Base-by-base conservation (phyloP, 2,329 filamentous ascomycete species). In the Fusarium palustre region DNA sequence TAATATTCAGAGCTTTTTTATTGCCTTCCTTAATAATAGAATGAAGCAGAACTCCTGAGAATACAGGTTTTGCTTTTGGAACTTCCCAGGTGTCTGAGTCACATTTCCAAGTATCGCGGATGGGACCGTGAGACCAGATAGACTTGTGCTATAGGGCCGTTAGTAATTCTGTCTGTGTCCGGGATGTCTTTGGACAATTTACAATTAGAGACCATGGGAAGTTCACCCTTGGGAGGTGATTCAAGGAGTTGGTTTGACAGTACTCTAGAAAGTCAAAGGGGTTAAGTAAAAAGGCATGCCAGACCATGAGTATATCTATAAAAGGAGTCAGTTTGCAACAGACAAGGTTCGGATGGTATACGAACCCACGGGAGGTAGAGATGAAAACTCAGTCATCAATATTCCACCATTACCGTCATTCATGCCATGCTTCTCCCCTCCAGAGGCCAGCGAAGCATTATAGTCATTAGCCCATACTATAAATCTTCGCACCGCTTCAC, bases 401-500 rank as follows among this genome's bases (percentile, higher is more conserved):
- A 66, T 64, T 12, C 41, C 43, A 15, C 7, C 12, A 36, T n/a
- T 31, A 4, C 38, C 42, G 33, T 47, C 45, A 25, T 48, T 12
- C 3, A 13, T 12, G 7, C 42, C n/a, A 13, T 34, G 22, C 15
- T 31, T 33, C 4, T 24, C 15, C 11, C 7, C n/a, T 13, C 30
- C 15, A 24, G 41, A 25, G 11, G 45, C 36, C 22, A 71, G 28
- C 13, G 43, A 50, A 25, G 38, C 22, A 36, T 73, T 36, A 25
- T 59, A 64, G 13, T 46, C 39, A 25, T 36, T 20, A 3, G 67
- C 64, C 74, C 74, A 76, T 9, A 48, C 45, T 4, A 60, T 22
- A 28, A 77, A 76, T 30, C 75, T 69, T 12, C 53, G 55, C 7
- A 62, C 74, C 12, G 74, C 74, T 28, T 67, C 61, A 13, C 64